phyloP scores from a whole-genome alignment of 129 eudicot genomes.

The Heracleum sosnowskyi region DNA sequence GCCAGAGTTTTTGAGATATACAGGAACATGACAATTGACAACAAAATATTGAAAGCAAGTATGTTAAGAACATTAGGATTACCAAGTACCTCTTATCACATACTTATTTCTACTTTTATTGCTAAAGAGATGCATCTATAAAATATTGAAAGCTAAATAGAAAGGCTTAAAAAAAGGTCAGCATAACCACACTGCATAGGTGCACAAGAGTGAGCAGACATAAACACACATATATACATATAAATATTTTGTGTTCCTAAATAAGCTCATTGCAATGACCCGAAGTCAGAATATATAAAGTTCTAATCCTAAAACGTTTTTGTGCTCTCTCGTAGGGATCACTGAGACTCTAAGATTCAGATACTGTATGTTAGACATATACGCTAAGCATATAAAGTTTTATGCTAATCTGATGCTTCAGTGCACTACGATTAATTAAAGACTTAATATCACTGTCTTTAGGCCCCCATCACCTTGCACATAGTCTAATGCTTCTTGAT shows the following conservation, averaged over 20 bases:
- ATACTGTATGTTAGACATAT: background rate
- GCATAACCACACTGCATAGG: background rate
- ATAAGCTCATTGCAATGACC: background rate
- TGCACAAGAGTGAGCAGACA: background rate
- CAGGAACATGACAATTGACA: background rate
- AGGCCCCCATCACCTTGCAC: background rate
- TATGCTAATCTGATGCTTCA: background rate
- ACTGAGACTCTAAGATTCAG: background rate
- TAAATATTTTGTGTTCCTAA: background rate
- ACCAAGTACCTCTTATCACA: background rate
- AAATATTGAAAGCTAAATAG: background rate
- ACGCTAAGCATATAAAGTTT: background rate
- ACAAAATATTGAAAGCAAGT: background rate
- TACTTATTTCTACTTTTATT: background rate
- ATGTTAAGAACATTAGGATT: background rate
- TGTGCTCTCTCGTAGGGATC: background rate
- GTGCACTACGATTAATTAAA: background rate
- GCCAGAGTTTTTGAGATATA: background rate
- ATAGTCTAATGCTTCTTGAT: background rate
- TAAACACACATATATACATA: background rate
- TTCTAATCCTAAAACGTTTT: background rate
- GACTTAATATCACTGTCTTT: background rate
- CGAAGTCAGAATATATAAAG: background rate
- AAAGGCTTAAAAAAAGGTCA: background rate
- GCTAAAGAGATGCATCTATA: background rate